Base-by-base conservation (phyloP, 2,329 filamentous ascomycete species). In the Colletotrichum lupini region DNA sequence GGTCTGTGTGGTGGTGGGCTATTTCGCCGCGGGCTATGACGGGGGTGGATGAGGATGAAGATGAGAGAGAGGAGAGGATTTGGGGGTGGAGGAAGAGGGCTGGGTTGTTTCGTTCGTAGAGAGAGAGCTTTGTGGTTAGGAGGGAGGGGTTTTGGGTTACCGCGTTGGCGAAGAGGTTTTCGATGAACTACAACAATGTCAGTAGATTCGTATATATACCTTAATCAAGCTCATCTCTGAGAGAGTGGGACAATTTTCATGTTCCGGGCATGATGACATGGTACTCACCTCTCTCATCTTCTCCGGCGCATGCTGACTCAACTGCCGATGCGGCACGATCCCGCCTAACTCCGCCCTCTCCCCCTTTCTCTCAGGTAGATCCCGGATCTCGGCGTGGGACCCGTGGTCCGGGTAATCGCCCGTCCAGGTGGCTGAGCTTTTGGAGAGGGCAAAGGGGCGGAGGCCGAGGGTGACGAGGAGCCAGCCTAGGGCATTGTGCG, bases 401-500 rank as follows among this genome's bases (percentile, higher is more conserved):
- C 73, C 73, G 3, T 63, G 5, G 16, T 19, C 19, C 5, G 70
- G 73, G 46, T 70, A 75, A 55, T 75, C 73, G 22, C 32, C 65
- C 1, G 66, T 70, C 24, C 26, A 67, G 7, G 61, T 69, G 2
- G 70, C 73, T 2, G 49, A 61, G 16, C 32, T 19, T 42, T 67
- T 56, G 1, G 60, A 67, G 42, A 73, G 65, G 2, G 70, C 66
- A 5, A 75, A 73, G 5, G 73, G 73, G 5, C 73, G 70, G 46
- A 75, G 63, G 32, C 30, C 57, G 22, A 75, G 22, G 5, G 70
- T 67, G 24, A 73, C 66, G 30, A 82, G 24, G 0, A 84, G 77
- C 83, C 83, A 87, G 37, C 86, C 86, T 24, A 78, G 37, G 32
- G 82, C 32, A 68, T 86, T 85, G 76, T 85, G 79, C 0, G 85